Conservation (phyloP, 192 early-diverging fungal species). For the Coemansia sp. region DNA sequence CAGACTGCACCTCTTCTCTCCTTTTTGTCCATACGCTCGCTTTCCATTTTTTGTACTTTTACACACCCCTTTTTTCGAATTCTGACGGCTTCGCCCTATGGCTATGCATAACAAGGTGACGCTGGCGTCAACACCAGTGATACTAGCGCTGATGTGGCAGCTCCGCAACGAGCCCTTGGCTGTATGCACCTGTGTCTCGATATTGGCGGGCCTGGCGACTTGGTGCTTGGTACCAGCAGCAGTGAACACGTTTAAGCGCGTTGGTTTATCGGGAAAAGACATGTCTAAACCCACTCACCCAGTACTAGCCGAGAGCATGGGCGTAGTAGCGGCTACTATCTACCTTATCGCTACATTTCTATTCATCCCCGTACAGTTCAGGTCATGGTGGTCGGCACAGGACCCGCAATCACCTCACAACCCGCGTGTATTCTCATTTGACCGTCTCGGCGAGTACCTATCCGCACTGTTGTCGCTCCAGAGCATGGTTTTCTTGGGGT, state of each 20-base stretch:
- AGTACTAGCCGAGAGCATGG: conserved; percentile 86
- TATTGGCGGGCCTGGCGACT: conserved; percentile 72
- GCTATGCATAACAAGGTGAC: conserved; percentile 34
- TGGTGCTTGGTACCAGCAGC: conserved; percentile 72
- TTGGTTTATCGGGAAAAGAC: conserved; percentile 80
- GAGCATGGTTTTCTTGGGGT: conserved; percentile 97
- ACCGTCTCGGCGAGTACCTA: conserved; percentile 86
- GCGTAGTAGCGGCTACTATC: conserved; percentile 82
- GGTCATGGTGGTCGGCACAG: conserved; percentile 69
- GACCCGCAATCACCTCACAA: neutral
- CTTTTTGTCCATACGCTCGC: neutral
- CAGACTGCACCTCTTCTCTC: neutral
- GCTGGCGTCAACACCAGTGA: conserved; percentile 40
- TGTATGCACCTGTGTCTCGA: conserved; percentile 69
- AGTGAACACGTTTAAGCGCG: conserved; percentile 70
- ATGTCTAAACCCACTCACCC: conserved; percentile 74
- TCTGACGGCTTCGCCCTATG: neutral
- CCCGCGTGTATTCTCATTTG: conserved; percentile 31
- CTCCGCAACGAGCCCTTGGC: conserved; percentile 73
- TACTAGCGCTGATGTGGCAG: conserved; percentile 60
- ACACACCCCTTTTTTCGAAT: neutral
- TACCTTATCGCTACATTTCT: conserved; percentile 88
- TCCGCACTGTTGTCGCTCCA: conserved; percentile 90
- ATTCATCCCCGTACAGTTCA: conserved; percentile 95
- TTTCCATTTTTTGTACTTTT: conserved; percentile 9